A percentile compares a stretch with the other conserved stretches of the same genome.
phyloP scores from a whole-genome alignment of 2,329 filamentous ascomycete genomes.

The Colletotrichum brevisporum region DNA sequence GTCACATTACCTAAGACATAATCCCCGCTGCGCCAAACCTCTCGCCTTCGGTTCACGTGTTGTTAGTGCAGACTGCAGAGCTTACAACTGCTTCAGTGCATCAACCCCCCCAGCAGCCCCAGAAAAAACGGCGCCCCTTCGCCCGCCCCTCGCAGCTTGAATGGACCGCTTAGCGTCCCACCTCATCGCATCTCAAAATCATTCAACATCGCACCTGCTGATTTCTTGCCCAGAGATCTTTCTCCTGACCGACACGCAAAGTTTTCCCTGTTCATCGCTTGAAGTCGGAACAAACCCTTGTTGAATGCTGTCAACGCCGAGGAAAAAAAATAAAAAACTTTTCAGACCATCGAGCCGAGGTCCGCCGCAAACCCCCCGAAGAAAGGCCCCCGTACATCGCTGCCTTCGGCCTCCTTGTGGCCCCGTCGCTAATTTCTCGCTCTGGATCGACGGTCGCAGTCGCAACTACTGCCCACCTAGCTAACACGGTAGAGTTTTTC shows the following conservation, averaged over 20 bases:
- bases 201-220: neutral
- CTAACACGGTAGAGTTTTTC: neutral
- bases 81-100: too few relatives aligned
- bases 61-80: too few relatives aligned
- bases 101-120: neutral
- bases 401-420: neutral
- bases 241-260: neutral
- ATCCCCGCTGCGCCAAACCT: neutral
- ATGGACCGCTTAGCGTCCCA: constrained; percentile 27
- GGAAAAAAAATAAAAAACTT: neutral
- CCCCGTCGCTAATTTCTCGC: too few relatives aligned
- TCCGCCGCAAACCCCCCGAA: constrained; percentile 27
- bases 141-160: constrained; percentile 13
- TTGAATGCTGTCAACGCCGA: neutral
- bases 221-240: neutral
- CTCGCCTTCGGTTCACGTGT: neutral
- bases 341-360: constrained; percentile 2
- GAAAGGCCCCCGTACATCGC: constrained; percentile 11
- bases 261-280: neutral
- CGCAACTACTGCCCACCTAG: neutral
- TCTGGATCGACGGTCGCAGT: too few relatives aligned
- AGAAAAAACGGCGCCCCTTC: constrained; percentile 1
- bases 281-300: neutral
- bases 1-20: constrained; percentile 17
- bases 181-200: neutral